Conservation (phyloP, 805 yeast genomes). For the Saturnispora dispora region DNA sequence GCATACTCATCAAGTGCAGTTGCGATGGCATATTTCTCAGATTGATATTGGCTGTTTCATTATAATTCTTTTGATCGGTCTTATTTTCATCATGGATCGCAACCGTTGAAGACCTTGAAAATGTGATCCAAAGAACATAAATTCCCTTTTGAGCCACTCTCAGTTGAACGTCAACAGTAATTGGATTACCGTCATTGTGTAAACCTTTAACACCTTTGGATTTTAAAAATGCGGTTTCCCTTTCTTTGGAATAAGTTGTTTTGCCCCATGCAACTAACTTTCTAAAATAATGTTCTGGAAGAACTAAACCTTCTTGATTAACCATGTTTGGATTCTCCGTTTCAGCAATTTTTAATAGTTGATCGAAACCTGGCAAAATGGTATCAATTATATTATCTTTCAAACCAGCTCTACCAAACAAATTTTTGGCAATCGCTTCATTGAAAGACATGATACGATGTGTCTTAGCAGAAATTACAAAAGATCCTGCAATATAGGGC, state of each 20-base stretch:
- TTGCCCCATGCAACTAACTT: slow-evolving; percentile 41
- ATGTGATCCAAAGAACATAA: slow-evolving; percentile 77
- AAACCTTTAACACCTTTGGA: slow-evolving; percentile 61
- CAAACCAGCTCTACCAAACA: slow-evolving; percentile 60
- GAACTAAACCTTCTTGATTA: slow-evolving; percentile 56
- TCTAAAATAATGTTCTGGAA: slow-evolving; percentile 88
- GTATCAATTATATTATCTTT: slow-evolving; percentile 41
- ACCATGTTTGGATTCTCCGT: slow-evolving; percentile 32
- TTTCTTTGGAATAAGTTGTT: slow-evolving; percentile 29
- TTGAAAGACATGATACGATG: slow-evolving; percentile 62
- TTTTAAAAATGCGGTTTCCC: slow-evolving; percentile 42
- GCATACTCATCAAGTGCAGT: slow-evolving; percentile 5
- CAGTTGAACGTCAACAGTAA: slow-evolving; percentile 72
- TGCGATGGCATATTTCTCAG: slow-evolving; percentile 7
- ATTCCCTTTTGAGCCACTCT: slow-evolving; percentile 55
- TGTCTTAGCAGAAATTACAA: slow-evolving; percentile 49
- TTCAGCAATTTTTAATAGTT: slow-evolving; percentile 35
- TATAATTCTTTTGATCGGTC: background rate
- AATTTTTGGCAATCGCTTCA: slow-evolving; percentile 63
- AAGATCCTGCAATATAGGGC: slow-evolving; percentile 83
- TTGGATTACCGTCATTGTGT: slow-evolving; percentile 58
- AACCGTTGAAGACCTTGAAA: slow-evolving; percentile 40
- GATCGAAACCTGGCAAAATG: slow-evolving; percentile 55
- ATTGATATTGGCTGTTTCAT: background rate
- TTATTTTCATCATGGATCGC: background rate